Evolutionary conservation across 106 monocot genomes (phyloP), one percentile per base, ranked within the genome.

Genomic region (Platanthera guangdongensis): DNA sequence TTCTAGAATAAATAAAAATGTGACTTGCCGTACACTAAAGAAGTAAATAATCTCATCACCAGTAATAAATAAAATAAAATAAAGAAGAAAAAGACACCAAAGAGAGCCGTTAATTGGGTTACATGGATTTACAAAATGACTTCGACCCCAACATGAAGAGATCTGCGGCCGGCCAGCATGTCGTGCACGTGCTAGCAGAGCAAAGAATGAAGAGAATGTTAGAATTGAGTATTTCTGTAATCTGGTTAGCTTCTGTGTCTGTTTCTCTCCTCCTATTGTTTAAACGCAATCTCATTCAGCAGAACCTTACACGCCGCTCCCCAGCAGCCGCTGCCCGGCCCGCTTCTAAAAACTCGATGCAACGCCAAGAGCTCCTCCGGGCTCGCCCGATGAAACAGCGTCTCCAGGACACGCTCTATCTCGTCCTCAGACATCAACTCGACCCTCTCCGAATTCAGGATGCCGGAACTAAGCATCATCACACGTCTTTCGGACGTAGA

Each of bases 311-410:
- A 73, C 39, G 81, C 81, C 19, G 81, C 64, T 81, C 52, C 73
- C 84, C 84, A 84, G 11, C 19, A 77, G 21, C 19, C 53, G 73
- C 84, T 84, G 1, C 73, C 77, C 18, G 76, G 62, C 15, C 72
- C 77, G 52, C 84, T 81, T 62, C 64, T 50, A 51, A 84, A 74
- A 54, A 84, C 21, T 45, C 53, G 64, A 45, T 81, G 80, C 80
- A 84, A 54, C 64, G 68, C 62, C 21, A 19, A 62, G 47, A 84
- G 73, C 74, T 84, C 72, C 22, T 72, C 51, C 16, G 0, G 49
- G 72, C 49, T 72, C 6, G 46, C 4, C 16, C 51, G 50, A 46
- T 2, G 50, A 72, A 72, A 51, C 9, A 72, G 11, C 16, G 72
- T 5, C 72, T 18, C 10, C 3, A 72, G 72, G 51, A 72, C 21